These are phyloP conservation scores for Trichoderma reesei DNA, from an alignment of 495 filamentous ascomycete species.

Conservation along the genomic window DNA sequence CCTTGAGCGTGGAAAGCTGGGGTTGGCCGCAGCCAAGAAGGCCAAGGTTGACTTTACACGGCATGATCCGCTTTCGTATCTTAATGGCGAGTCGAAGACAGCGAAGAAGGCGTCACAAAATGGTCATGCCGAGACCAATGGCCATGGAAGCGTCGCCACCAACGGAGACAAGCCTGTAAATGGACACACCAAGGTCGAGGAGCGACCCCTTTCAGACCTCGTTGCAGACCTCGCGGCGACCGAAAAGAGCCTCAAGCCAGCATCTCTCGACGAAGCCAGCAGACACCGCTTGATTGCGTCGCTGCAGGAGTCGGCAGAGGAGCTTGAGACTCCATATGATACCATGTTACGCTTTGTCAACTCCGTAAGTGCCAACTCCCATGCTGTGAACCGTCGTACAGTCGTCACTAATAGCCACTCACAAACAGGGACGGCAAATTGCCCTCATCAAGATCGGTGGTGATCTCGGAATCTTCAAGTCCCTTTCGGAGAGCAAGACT, in stretches of 20 bases:
- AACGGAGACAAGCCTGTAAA: not conserved
- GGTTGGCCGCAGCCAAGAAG: not conserved
- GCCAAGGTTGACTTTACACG: no score
- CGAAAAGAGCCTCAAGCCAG: not conserved
- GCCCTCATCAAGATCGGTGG: not conserved
- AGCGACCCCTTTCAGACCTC: not conserved
- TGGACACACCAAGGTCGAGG: not conserved
- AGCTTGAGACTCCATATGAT: not conserved
- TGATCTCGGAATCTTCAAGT: not conserved
- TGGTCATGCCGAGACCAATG: no score
- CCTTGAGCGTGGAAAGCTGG: conserved; percentile 23
- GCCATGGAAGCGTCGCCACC: not conserved
- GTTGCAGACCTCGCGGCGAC: not conserved
- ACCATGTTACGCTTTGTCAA: not conserved
- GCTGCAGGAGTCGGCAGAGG: not conserved
- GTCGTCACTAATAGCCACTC: not conserved
- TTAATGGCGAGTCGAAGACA: no score
- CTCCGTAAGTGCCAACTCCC: not conserved
- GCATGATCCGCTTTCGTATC: no score
- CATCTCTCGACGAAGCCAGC: not conserved
- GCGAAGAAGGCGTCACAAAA: no score
- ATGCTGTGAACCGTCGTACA: not conserved
- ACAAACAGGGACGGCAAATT: not conserved
- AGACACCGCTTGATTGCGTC: not conserved
- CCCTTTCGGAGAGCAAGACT: not conserved